Conservation (phyloP, 2,329 filamentous ascomycete genomes). For the Claviceps capensis region DNA sequence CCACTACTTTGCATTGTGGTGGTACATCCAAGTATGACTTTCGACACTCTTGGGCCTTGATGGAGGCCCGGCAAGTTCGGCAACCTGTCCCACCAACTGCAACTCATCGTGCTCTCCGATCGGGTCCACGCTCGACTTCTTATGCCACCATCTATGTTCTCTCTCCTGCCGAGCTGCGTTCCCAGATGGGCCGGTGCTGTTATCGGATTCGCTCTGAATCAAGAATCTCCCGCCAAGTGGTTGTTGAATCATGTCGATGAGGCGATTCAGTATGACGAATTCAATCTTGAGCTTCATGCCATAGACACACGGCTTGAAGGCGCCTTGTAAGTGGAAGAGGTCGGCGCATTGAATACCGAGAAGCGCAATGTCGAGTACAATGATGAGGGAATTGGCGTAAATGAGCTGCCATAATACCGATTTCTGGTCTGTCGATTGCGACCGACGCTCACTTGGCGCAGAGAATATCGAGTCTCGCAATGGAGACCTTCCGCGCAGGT, state of each 20-base stretch:
- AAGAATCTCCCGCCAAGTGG: background rate
- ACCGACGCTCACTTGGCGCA: slow-evolving; percentile 18
- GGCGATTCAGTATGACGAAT: slow-evolving; percentile 25
- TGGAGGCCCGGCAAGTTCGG: background rate
- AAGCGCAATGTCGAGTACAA: slow-evolving; percentile 30
- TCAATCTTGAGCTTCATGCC: slow-evolving; percentile 27
- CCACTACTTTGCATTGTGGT: background rate
- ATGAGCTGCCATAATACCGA: slow-evolving; percentile 24
- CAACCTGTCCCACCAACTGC: background rate
- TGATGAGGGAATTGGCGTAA: slow-evolving; percentile 30
- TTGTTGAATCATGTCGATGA: slow-evolving; percentile 16
- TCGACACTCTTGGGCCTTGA: background rate
- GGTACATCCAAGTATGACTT: background rate
- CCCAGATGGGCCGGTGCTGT: background rate
- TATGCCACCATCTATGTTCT: background rate
- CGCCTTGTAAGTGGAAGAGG: slow-evolving; percentile 22
- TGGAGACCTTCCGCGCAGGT: slow-evolving; percentile 5
- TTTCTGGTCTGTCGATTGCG: slow-evolving; percentile 10
- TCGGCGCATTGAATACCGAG: slow-evolving; percentile 23
- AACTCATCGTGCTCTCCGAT: background rate
- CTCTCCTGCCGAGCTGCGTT: background rate
- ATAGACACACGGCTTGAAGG: slow-evolving; percentile 24
- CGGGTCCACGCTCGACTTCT: slow-evolving; percentile 1
- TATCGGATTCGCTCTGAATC: slow-evolving; percentile 1
- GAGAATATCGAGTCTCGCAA: slow-evolving; percentile 18